A percentile compares a stretch with the other conserved stretches of the same genome.
Conservation (phyloP, 805 yeast species). For the Wickerhamomyces rabaulensis region DNA sequence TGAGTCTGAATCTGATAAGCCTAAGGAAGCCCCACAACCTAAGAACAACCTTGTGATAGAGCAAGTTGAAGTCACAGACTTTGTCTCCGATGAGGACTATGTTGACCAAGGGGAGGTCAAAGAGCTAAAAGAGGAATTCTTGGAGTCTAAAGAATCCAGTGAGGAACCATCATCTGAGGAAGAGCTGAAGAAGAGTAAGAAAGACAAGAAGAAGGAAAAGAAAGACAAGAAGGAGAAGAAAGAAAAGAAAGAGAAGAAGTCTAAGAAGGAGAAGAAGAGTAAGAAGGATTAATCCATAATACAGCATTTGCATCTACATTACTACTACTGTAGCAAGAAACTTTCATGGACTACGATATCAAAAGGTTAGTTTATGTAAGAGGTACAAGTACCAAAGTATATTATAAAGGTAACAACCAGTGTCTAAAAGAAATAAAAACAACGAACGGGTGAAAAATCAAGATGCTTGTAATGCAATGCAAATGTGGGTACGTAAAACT, state of each 20-base stretch:
- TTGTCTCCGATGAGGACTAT: conserved; percentile 3
- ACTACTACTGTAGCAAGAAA: neutral
- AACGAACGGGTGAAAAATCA: neutral
- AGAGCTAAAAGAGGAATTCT: neutral
- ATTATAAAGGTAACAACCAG: neutral
- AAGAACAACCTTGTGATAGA: conserved; percentile 6
- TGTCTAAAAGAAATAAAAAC: neutral
- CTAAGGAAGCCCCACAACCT: neutral
- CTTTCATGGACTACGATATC: neutral
- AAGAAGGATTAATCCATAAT: neutral
- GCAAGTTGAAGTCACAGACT: conserved; percentile 6
- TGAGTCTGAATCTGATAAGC: neutral
- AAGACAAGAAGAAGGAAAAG: neutral
- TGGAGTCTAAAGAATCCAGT: neutral
- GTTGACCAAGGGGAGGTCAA: conserved; percentile 1
- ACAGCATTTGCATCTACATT: neutral
- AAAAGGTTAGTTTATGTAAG: too few species aligned
- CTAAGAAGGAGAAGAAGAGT: neutral
- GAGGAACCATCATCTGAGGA: neutral
- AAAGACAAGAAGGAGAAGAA: neutral
- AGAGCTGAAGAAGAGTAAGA: neutral
- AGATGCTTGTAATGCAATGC: neutral
- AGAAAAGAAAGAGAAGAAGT: neutral
- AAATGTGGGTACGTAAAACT: neutral
- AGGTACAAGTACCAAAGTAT: neutral